Evolutionary conservation across 352 stramenopile species (phyloP).

Genomic region (Thalassiosira livingstoniorum): DNA sequence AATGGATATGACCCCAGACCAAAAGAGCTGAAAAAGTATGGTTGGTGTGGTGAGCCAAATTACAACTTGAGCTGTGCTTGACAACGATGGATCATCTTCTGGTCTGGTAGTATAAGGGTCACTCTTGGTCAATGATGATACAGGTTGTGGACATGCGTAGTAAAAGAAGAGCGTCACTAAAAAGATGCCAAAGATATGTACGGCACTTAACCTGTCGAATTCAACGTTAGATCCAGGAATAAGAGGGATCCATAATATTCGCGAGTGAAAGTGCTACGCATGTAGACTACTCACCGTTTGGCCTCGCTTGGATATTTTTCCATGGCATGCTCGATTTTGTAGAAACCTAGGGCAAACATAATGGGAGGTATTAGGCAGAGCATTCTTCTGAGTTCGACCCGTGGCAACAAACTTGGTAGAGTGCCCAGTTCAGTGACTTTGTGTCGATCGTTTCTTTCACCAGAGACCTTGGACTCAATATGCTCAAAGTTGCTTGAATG

Average conservation of each 20-base stretch:
- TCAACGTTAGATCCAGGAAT: not conserved
- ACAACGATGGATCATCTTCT: no score
- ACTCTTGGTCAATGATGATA: not conserved
- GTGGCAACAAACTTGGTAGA: not conserved
- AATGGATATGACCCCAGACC: slow-evolving; percentile 2
- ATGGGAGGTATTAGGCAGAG: not conserved
- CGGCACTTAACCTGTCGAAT: no score
- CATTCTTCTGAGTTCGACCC: not conserved
- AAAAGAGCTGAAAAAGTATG: slow-evolving; percentile 3
- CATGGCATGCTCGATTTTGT: slow-evolving; percentile 7
- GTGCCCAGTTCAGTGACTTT: not conserved
- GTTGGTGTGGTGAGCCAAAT: not conserved
- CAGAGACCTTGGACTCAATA: not conserved
- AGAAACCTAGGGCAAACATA: not conserved
- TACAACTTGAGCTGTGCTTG: not conserved
- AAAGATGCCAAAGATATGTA: slow-evolving; percentile 8
- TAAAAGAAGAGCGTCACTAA: not conserved
- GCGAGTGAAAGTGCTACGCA: not conserved
- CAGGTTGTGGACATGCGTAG: not conserved
- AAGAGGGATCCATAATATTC: not conserved
- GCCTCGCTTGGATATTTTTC: not conserved
- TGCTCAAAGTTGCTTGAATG: no score
- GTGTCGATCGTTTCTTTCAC: not conserved
- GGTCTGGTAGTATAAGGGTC: not conserved
- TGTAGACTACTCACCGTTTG: slow-evolving; percentile 4